These are phyloP conservation scores for Phylloboletellus chloephorus DNA, from an alignment of 1,284 basidiomycete genomes.

Conservation along the genomic window DNA sequence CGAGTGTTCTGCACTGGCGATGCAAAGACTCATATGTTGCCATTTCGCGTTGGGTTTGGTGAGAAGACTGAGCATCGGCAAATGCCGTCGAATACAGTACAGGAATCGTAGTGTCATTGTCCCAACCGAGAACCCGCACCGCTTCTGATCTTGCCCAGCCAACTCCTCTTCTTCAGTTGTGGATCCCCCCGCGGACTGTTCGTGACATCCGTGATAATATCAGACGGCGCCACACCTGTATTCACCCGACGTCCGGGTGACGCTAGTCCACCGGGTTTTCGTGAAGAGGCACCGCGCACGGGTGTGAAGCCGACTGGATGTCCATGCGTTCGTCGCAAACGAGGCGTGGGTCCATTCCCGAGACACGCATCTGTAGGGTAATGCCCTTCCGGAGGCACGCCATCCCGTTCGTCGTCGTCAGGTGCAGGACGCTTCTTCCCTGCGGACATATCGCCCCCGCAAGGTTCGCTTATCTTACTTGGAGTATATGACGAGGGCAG, in stretches of 20 bases:
- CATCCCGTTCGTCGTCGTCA: conserved; percentile 62
- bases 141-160: conserved; percentile 60
- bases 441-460: conserved; percentile 36
- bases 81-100: conserved; percentile 20
- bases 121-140: conserved; percentile 24
- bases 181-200: conserved; percentile 49
- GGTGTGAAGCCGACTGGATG: conserved; percentile 69
- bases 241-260: conserved; percentile 43
- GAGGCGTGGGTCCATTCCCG: conserved; percentile 48
- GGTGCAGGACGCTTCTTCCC: conserved; percentile 68
- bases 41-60: conserved; percentile 38
- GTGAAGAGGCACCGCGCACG: conserved; percentile 43
- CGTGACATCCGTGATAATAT: conserved; percentile 57
- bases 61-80: conserved; percentile 10
- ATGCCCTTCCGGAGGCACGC: conserved; percentile 42
- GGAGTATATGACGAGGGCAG: conserved; percentile 20
- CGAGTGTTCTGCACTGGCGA: conserved; percentile 84
- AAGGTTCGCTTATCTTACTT: conserved; percentile 33
- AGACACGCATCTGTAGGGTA: conserved; percentile 51
- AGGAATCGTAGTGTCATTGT: conserved; percentile 19
- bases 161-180: conserved; percentile 45
- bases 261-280: conserved; percentile 35
- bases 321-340: conserved; percentile 50
- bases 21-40: conserved; percentile 74
- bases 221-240: conserved; percentile 29